phyloP scores from a whole-genome alignment of 192 early-diverging fungal genomes.

The Coemansia sp. region DNA sequence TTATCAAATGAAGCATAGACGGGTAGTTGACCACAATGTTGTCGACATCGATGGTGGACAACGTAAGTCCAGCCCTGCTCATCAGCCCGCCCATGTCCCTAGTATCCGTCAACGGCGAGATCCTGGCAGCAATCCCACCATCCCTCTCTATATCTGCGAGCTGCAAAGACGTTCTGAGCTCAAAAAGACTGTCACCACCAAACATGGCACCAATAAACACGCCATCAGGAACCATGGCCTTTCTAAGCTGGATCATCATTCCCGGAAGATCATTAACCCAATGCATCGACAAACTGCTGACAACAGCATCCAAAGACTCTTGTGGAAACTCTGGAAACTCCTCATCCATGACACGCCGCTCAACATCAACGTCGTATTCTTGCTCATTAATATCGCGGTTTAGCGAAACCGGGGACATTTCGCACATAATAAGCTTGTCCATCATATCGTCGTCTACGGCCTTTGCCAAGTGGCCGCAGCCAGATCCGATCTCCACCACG shows the following conservation, averaged over 20 bases:
- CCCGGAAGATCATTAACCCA: constrained; percentile 96
- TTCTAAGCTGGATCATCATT: constrained; percentile 79
- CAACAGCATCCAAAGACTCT: constrained; percentile 83
- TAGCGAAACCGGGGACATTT: constrained; percentile 66
- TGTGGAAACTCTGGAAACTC: constrained; percentile 78
- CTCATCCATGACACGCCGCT: constrained; percentile 82
- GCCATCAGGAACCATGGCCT: constrained; percentile 85
- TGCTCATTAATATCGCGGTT: constrained; percentile 36
- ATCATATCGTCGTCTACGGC: constrained; percentile 78
- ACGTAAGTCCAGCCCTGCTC: constrained; percentile 78
- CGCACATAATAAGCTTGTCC: constrained; percentile 84
- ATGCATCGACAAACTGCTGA: constrained; percentile 84
- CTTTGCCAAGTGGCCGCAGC: constrained; percentile 85
- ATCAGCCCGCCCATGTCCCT: constrained; percentile 78
- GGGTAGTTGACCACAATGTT: constrained; percentile 90
- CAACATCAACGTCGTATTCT: constrained; percentile 67
- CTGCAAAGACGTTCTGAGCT: constrained; percentile 86
- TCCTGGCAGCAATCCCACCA: constrained; percentile 83
- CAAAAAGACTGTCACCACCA: constrained; percentile 95
- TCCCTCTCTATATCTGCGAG: constrained; percentile 89
- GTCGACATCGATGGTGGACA: constrained; percentile 93
- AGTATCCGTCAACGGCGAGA: constrained; percentile 86
- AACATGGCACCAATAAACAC: constrained; percentile 92
- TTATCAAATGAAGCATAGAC: constrained; percentile 85
- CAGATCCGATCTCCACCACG: constrained; percentile 87